phyloP scores from a whole-genome alignment of 2,329 filamentous ascomycete genomes.

The Penicillium palitans region DNA sequence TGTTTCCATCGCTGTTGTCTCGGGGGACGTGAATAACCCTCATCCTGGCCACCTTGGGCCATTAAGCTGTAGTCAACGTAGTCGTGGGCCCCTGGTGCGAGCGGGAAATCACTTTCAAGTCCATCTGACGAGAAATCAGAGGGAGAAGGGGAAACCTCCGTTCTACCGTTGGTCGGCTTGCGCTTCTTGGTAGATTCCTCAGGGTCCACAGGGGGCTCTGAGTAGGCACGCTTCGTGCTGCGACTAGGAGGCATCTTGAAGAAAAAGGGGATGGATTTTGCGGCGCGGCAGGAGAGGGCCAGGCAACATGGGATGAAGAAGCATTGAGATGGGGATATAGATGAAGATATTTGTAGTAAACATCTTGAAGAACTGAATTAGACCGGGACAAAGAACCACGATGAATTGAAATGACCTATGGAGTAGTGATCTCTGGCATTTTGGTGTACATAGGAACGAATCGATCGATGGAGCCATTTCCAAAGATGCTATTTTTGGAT shows the following conservation, averaged over 20 bases:
- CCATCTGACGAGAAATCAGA: not conserved
- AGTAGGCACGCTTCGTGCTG: not conserved
- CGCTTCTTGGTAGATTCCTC: not conserved
- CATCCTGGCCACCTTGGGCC: not conserved
- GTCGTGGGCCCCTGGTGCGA: not conserved
- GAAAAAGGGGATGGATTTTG: not conserved
- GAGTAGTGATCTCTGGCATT: not conserved
- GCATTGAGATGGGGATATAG: not conserved
- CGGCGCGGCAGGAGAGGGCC: not conserved
- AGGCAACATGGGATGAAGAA: not conserved
- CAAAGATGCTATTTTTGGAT: not conserved
- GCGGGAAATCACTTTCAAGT: not conserved
- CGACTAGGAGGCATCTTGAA: not conserved
- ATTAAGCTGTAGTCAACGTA: not conserved
- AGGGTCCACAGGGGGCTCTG: not conserved
- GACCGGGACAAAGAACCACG: not conserved
- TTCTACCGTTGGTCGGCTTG: not conserved
- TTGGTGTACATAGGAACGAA: not conserved
- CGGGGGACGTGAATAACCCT: not conserved
- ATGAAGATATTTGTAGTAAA: slow-evolving; percentile 1
- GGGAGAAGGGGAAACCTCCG: not conserved
- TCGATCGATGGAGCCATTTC: not conserved
- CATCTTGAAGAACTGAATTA: not conserved
- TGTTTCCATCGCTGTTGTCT: slow-evolving; percentile 2
- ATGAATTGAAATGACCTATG: not conserved